Percentiles rank a stretch among this genome's conserved stretches.
Evolutionary conservation across 1,284 basidiomycete genomes (phyloP).

Genomic region (Trichosporon sp.): DNA sequence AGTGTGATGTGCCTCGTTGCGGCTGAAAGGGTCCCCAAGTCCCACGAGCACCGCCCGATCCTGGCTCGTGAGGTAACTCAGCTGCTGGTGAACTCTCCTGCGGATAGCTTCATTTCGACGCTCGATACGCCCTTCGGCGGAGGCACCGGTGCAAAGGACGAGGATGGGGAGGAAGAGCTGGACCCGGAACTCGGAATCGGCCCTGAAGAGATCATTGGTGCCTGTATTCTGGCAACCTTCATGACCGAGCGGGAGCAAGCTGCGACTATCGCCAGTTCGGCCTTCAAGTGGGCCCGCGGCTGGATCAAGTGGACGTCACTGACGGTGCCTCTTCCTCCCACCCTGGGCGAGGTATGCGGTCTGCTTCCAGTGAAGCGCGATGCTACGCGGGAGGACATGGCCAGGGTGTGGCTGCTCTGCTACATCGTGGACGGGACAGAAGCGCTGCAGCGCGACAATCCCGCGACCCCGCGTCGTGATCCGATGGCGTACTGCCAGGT

Average conservation of each 20-base stretch:
- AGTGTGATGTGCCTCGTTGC: conserved; percentile 38
- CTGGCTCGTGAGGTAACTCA: conserved; percentile 30
- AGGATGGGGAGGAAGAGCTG: conserved; percentile 21
- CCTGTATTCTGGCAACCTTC: conserved; percentile 35
- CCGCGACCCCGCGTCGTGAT: conserved; percentile 18
- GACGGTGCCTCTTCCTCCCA: conserved; percentile 18
- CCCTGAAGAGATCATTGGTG: conserved; percentile 45
- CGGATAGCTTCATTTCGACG: conserved; percentile 27
- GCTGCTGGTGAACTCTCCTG: conserved; percentile 32
- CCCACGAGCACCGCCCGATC: conserved; percentile 18
- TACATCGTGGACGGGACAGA: conserved; percentile 39
- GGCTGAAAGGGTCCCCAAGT: conserved; percentile 29
- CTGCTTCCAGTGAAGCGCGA: conserved; percentile 34
- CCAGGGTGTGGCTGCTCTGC: conserved; percentile 40
- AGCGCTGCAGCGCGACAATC: conserved; percentile 21
- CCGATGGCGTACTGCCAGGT: conserved; percentile 24
- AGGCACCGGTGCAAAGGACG: conserved; percentile 15
- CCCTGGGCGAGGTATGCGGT: conserved; percentile 30
- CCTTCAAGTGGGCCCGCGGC: conserved; percentile 42
- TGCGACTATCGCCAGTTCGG: conserved; percentile 29
- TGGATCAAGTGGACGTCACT: conserved; percentile 34
- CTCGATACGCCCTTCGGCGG: conserved; percentile 16
- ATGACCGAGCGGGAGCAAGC: conserved; percentile 31
- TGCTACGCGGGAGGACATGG: conserved; percentile 31
- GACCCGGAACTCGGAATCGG: conserved; percentile 46